A percentile compares a stretch with the other conserved stretches of the same genome.
Evolutionary conservation across 805 yeast genomes (phyloP).

Genomic region (Barnettozyma californica): DNA sequence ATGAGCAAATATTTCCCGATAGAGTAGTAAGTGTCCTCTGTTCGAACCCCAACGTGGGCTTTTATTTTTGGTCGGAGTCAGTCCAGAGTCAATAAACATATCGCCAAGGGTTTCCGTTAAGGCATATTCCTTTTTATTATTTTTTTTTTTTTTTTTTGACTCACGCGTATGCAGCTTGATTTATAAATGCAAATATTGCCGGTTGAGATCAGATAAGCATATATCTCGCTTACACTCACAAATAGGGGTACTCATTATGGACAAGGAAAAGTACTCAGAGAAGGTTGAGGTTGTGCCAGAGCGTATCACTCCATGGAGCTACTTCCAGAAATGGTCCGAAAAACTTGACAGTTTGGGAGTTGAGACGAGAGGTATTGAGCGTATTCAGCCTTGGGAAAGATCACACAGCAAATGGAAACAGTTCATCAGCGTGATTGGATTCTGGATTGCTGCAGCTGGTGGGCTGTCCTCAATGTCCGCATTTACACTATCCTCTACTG

Average conservation of each 20-base stretch:
- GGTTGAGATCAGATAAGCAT: background rate
- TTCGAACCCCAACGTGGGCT: background rate
- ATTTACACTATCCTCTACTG: constrained; percentile 66
- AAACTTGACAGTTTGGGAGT: constrained; percentile 55
- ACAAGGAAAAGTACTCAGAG: constrained; percentile 6
- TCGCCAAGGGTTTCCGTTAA: too few species aligned
- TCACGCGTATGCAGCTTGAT: background rate
- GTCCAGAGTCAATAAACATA: background rate
- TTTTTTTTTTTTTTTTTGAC: background rate
- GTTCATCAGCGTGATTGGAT: constrained; percentile 50
- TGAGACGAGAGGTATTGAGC: constrained; percentile 75
- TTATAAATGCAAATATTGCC: background rate
- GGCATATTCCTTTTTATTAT: too few species aligned
- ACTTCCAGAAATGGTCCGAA: constrained; percentile 31
- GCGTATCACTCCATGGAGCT: constrained; percentile 18
- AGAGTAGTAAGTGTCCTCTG: background rate
- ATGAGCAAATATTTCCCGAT: background rate
- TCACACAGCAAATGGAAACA: constrained; percentile 33
- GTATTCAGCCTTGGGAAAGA: constrained; percentile 64
- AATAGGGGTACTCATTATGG: background rate
- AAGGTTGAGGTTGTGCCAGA: constrained; percentile 3
- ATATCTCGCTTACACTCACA: too few species aligned
- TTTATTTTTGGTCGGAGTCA: background rate
- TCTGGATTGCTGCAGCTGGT: constrained; percentile 85
- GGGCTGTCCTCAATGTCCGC: constrained; percentile 89